phyloP scores from a whole-genome alignment of 2,329 filamentous ascomycete species.

The Ascochyta koolunga region DNA sequence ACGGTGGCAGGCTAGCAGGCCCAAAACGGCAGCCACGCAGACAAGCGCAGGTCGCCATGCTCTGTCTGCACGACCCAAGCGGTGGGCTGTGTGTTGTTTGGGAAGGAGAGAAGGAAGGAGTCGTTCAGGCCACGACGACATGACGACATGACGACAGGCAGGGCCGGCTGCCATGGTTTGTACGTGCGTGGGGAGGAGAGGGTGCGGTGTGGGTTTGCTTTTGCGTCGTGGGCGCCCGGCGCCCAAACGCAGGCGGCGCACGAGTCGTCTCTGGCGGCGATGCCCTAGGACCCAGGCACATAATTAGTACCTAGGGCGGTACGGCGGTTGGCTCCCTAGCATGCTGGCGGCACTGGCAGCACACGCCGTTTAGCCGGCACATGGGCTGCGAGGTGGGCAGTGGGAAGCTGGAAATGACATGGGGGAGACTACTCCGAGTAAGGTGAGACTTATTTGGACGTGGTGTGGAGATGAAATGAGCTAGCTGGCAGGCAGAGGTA shows the following conservation, averaged over 20 bases:
- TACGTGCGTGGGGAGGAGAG: too few relatives aligned
- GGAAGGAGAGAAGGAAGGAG: neutral
- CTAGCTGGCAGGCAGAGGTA: slow-evolving; percentile 5
- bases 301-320: slow-evolving; percentile 5
- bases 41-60: neutral
- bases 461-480: slow-evolving; percentile 13
- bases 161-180: too few relatives aligned
- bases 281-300: neutral
- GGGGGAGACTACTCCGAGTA: slow-evolving; percentile 2
- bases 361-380: slow-evolving; percentile 15
- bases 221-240: neutral
- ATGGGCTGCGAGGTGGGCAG: slow-evolving; percentile 10
- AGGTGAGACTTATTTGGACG: slow-evolving; percentile 13
- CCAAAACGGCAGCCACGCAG: slow-evolving; percentile 6
- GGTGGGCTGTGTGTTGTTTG: neutral
- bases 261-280: slow-evolving; percentile 2
- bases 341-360: slow-evolving; percentile 2
- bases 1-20: slow-evolving; percentile 3
- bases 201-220: neutral
- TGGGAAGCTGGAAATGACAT: slow-evolving; percentile 13
- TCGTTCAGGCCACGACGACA: neutral
- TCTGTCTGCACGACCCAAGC: neutral
- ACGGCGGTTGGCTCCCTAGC: slow-evolving; percentile 2
- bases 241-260: slow-evolving; percentile 10
- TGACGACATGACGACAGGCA: too few relatives aligned